Base-by-base conservation (phyloP, 441 rosid genomes). In the Macaranga tanarius region DNA sequence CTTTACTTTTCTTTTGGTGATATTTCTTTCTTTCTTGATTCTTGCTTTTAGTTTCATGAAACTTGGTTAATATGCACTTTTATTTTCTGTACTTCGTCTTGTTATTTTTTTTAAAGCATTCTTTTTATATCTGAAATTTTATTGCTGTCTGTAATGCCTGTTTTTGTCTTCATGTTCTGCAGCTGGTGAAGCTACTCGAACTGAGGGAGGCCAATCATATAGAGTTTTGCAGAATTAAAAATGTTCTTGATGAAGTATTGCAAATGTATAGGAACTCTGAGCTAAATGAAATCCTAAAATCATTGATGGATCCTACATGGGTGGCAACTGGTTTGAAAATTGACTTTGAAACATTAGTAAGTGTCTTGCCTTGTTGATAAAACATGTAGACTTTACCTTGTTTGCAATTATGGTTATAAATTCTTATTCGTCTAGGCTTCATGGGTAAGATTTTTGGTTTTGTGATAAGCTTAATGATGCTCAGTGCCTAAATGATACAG, bases 171-270 rank as follows among this genome's bases (percentile, higher is more conserved):
- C 63, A 52, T 74, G 20, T 68, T 56, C 44, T 83, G 79, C 95
- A 95, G 99, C 93, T 95, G 78, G 99, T 95, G 82, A 95, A 91
- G 87, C 88, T 95, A 61, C 98, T 95, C 72, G 99, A 92, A 76
- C 87, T 83, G 79, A 84, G 89, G 79, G 99, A 95, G 85, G 87
- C 96, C 84, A 95, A 95, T 86, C 95, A 92, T 82, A 81, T 95
- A 70, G 98, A 93, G 81, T 92, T 95, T 81, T 90, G 93, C 75
- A 85, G 98, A 79, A 92, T 95, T 75, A 93, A 90, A 78, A 81
- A 84, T 81, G 93, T 93, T 5, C 82, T 93, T 73, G 97, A 90
- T 79, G 95, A 95, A 75, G 81, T 93, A 79, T 71, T 93, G 80
- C 92, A 85, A 57, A 89, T 95, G 99, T 67, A 82, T 75, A 72